Conservation (phyloP, 805 yeast species). For the Isabelozyma pseudorhagii region DNA sequence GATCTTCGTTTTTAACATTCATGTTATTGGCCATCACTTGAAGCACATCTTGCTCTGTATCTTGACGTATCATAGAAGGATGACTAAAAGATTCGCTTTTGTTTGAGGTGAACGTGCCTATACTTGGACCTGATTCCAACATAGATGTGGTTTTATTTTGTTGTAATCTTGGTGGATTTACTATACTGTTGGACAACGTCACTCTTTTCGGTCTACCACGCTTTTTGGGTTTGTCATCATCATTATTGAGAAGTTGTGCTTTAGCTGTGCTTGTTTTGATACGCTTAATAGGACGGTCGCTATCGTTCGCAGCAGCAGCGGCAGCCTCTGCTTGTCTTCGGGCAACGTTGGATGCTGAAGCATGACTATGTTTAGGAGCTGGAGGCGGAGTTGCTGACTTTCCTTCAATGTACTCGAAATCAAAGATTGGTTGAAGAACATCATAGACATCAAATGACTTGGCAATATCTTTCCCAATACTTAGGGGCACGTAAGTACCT, state of each 20-base stretch:
- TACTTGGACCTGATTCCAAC: constrained; percentile 23
- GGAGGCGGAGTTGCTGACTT: constrained; percentile 43
- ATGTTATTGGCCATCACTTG: constrained; percentile 30
- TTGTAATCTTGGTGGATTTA: constrained; percentile 21
- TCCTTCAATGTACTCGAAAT: constrained; percentile 48
- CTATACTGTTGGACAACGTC: constrained; percentile 9
- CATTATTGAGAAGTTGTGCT: constrained; percentile 3
- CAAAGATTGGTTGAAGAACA: constrained; percentile 62
- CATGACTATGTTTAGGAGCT: constrained; percentile 46
- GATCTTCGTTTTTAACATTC: constrained; percentile 34
- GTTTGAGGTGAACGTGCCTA: constrained; percentile 23
- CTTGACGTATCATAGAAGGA: constrained; percentile 27
- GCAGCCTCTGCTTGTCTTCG: constrained; percentile 20
- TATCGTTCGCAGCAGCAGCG: constrained; percentile 14
- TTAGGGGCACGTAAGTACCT: constrained; percentile 45
- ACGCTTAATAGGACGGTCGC: constrained; percentile 17
- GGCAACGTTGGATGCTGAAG: constrained; percentile 42
- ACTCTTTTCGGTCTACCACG: constrained; percentile 38
- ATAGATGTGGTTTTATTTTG: constrained; percentile 36
- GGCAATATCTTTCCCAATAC: constrained; percentile 39
- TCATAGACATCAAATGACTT: constrained; percentile 43
- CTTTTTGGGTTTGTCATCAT: constrained; percentile 31
- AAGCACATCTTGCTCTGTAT: constrained; percentile 39
- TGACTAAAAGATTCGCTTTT: constrained; percentile 8
- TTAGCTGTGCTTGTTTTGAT: constrained; percentile 9